Evolutionary conservation across 2,329 filamentous ascomycete species (phyloP).

Genomic region (Cordyceps javanica): DNA sequence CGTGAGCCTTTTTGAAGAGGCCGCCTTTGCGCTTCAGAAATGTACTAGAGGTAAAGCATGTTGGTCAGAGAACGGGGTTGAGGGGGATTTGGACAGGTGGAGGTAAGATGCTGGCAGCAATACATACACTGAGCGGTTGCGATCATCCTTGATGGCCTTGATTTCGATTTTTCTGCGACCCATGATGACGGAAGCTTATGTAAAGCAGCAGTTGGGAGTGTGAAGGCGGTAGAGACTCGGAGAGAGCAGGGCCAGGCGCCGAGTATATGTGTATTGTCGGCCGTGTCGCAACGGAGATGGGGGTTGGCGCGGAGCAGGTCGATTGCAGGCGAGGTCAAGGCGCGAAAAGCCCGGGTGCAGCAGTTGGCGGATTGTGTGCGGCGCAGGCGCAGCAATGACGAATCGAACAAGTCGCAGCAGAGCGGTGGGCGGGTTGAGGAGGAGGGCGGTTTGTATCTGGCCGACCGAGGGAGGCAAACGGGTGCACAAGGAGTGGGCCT

Average conservation of each 20-base stretch:
- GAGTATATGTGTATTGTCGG: neutral
- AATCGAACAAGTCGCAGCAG: neutral
- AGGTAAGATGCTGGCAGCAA: neutral
- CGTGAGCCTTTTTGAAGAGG: constrained; percentile 98
- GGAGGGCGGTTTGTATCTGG: neutral
- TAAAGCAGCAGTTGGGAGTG: constrained; percentile 8
- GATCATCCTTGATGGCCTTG: constrained; percentile 98
- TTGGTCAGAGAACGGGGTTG: neutral
- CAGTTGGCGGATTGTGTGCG: neutral
- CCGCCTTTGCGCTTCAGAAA: constrained; percentile 98
- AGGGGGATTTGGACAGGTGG: neutral
- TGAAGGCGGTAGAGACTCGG: neutral
- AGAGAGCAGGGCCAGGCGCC: neutral
- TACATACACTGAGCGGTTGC: constrained; percentile 92
- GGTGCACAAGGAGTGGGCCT: neutral
- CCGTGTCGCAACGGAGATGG: neutral
- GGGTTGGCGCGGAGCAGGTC: neutral
- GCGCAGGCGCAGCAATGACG: neutral
- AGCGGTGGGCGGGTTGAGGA: neutral
- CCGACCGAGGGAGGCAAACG: neutral
- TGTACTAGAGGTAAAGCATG: constrained; percentile 53
- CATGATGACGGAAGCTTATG: constrained; percentile 47
- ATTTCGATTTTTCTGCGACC: constrained; percentile 99
- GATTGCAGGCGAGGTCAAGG: neutral
- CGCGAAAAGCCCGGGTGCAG: neutral